Evolutionary conservation across 2,329 filamentous ascomycete species (phyloP), one percentile per base, ranked within the genome.

Genomic region (Colletotrichum eremochloae): DNA sequence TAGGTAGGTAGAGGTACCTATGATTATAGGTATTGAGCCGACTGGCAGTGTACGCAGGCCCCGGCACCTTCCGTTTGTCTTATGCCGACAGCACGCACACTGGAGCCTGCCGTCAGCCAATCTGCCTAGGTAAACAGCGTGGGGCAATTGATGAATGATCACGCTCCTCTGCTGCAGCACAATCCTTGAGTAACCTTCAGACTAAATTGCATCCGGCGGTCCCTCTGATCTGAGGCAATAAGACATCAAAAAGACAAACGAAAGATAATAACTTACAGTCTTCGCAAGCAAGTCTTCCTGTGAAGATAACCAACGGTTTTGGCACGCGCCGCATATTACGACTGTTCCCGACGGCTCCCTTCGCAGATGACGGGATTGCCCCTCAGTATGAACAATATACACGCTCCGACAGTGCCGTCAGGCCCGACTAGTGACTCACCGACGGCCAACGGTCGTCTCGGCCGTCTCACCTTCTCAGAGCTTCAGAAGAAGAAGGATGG

Each of bases 401-500:
- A 90, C 77, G 88, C 88, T 73, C 88, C 88, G 2, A 90, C 88
- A 12, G 84, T 90, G 75, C 82, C 92, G 70, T 95, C 95, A 53
- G 95, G 95, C 73, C 93, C 94, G 44, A 92, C 91, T 12, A 92
- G 91, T 68, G 87, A 86, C 38, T 24, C 46, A 11, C 84, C 87
- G 53, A 75, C 82, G 50, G 83, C 86, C 67, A 93, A 92, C 81
- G 92, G 92, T 75, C 84, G 88, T 76, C 84, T 89, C 64, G 84
- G 85, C 75, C 87, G 92, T 74, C 83, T 94, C 76, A 92, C 93
- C 62, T 90, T 98, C 79, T 84, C 88, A 55, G 92, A 97, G 84
- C 89, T 98, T 63, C 94, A 96, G 79, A 88, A 88, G 44, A 93
- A 94, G 84, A 98, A 97, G 82, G 92, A 96, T 76, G 88, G 90